phyloP scores from a whole-genome alignment of 345 rosid genomes.

The Euclidium syriacum region DNA sequence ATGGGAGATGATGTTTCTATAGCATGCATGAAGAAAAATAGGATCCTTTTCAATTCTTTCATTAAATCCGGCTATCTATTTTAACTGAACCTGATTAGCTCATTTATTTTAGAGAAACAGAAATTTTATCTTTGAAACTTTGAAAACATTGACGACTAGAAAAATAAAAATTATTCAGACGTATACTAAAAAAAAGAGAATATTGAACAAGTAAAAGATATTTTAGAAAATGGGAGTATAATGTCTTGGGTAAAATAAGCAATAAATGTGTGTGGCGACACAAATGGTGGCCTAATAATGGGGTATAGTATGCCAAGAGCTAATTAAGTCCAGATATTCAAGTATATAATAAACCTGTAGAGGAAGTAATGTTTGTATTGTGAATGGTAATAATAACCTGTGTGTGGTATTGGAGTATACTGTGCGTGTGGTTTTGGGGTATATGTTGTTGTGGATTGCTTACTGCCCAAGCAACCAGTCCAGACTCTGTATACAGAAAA shows the following conservation, averaged over 20 bases:
- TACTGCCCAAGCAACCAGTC: conserved; percentile 49
- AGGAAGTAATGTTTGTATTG: not conserved
- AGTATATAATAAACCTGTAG: conserved; percentile 16
- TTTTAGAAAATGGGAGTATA: not conserved
- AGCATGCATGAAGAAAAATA: not conserved
- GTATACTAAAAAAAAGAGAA: not conserved
- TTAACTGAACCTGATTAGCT: not conserved
- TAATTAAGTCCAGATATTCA: conserved; percentile 3
- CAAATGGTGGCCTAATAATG: conserved; percentile 16
- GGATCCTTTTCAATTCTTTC: not conserved
- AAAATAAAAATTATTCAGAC: not conserved
- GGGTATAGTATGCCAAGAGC: conserved; percentile 6
- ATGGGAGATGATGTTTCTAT: not conserved
- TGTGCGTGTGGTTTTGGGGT: conserved; percentile 9
- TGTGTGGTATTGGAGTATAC: conserved; percentile 17
- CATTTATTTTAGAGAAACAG: not conserved
- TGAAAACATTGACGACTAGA: not conserved
- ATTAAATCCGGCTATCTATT: not conserved
- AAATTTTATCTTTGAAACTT: not conserved
- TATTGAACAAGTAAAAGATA: not conserved
- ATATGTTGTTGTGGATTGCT: conserved; percentile 9
- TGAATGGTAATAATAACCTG: conserved; percentile 20
- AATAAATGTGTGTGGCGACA: conserved; percentile 11
- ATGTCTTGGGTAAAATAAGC: not conserved
- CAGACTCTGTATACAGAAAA: conserved; percentile 48